Conservation (phyloP, 73 alveolate species). For the Uronychia setigera region DNA sequence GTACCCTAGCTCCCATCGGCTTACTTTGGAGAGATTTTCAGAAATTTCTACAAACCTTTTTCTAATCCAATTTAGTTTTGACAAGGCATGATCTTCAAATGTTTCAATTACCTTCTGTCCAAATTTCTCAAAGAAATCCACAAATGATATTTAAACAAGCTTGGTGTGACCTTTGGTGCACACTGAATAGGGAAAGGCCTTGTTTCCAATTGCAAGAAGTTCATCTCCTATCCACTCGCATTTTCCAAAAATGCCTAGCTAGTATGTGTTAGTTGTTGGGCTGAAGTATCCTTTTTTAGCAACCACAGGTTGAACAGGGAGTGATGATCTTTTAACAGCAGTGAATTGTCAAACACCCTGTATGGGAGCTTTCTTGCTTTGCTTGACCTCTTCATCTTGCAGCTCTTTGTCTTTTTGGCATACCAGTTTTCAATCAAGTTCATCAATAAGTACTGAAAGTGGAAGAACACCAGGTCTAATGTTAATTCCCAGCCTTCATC, state of each 20-base stretch:
- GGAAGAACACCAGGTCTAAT: neutral
- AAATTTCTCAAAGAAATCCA: neutral
- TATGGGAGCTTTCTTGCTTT: neutral
- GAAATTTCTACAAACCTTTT: neutral
- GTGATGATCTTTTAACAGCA: no score
- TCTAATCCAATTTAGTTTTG: neutral
- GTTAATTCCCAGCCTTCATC: neutral
- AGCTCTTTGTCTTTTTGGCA: neutral
- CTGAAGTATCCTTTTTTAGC: neutral
- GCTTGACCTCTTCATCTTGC: neutral
- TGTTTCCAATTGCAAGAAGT: neutral
- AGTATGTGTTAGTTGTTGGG: neutral
- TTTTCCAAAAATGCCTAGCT: neutral
- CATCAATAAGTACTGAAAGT: neutral
- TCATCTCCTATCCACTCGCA: neutral
- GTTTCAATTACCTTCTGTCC: neutral
- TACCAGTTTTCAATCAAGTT: neutral
- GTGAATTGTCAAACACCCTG: neutral
- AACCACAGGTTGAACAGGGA: neutral
- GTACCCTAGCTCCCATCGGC: neutral
- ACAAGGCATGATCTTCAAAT: neutral
- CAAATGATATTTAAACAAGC: neutral
- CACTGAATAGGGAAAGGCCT: neutral
- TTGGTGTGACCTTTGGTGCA: neutral
- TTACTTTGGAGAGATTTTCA: neutral